Evolutionary conservation across 2,329 filamentous ascomycete species (phyloP), one percentile per base, ranked within the genome.

Genomic region (Akanthomyces muscarius): DNA sequence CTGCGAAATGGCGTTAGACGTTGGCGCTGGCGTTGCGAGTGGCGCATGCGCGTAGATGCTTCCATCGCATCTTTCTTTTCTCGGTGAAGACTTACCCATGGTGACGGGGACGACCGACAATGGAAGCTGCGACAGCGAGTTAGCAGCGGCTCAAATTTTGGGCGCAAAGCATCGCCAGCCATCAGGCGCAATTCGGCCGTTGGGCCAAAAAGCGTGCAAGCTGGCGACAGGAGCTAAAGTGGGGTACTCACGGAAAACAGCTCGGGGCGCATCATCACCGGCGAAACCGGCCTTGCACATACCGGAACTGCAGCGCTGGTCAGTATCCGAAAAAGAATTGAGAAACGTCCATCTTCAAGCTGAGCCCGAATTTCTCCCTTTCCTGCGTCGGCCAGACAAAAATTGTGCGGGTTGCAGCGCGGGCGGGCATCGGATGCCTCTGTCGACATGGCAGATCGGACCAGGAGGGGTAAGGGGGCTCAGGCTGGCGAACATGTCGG

Each of bases 271-370:
- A 90, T 99, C 95, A 79, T 99, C 95, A 93, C 95, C 95, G 86
- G 95, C 95, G 85, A 99, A 99, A 93, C 95, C 95, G 90, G 95
- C 95, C 88, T 99, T 99, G 86, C 95, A 99, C 95, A 99, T 98
- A 89, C 95, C 95, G 83, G 95, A 98, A 89, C 94, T 98, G 80
- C 68, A 75, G 65, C 41, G 70, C 63, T 70, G 66, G 76, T 83
- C 70, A 83, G 81, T 69, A 45, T 65, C 57, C 45, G 48, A 25
- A 56, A 23, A 59, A 61, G 52, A 50, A 42, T 30, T n/a, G 13
- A 60, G 63, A 57, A 52, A 13, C 33, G 14, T 42, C 10, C 18
- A 11, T 50, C 42, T 11, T 48, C 23, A 10, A n/a, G 41, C 58
- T 14, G 44, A 55, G 60, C 51, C 51, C 25, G 13, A 25, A n/a